These are phyloP conservation scores for Dactylellina drechsleri DNA, from an alignment of 2,329 filamentous ascomycete genomes.

Conservation along the genomic window DNA sequence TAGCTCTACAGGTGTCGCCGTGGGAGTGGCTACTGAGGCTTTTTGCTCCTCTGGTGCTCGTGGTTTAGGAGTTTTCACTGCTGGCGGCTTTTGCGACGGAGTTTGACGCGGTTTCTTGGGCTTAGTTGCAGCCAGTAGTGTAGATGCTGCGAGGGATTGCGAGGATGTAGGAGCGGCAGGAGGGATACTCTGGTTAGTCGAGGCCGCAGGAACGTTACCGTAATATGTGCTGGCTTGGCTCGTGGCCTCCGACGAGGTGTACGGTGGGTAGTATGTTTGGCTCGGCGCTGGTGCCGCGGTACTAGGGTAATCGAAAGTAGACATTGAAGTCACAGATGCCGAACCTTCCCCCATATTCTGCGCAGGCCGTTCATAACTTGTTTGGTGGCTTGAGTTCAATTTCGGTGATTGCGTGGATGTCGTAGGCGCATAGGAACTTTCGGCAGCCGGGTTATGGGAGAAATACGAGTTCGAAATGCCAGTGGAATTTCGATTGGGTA, in stretches of 20 bases:
- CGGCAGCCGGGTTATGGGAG: conserved; percentile 2
- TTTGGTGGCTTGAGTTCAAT: conserved; percentile 2
- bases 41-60: conserved; percentile 16
- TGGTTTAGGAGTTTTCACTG: conserved; percentile 21
- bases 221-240: too few relatives aligned
- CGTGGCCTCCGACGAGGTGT: conserved; percentile 5
- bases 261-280: conserved; percentile 18
- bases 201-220: too few relatives aligned
- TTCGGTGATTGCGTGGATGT: conserved; percentile 7
- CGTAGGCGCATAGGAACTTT: conserved; percentile 14
- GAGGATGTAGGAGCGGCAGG: not conserved
- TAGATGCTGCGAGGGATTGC: not conserved
- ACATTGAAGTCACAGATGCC: not conserved
- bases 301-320: conserved; percentile 12
- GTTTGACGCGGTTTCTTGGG: conserved; percentile 27
- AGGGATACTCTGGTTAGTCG: too few relatives aligned
- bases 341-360: conserved; percentile 1
- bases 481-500: conserved; percentile 10
- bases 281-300: not conserved
- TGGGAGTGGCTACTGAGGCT: not conserved
- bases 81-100: conserved; percentile 24
- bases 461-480: conserved; percentile 29
- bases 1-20: conserved; percentile 16
- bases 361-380: not conserved
- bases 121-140: not conserved